These are phyloP conservation scores for Dunaliella primolecta DNA, from an alignment of 139 green algal species.

Conservation along the genomic window DNA sequence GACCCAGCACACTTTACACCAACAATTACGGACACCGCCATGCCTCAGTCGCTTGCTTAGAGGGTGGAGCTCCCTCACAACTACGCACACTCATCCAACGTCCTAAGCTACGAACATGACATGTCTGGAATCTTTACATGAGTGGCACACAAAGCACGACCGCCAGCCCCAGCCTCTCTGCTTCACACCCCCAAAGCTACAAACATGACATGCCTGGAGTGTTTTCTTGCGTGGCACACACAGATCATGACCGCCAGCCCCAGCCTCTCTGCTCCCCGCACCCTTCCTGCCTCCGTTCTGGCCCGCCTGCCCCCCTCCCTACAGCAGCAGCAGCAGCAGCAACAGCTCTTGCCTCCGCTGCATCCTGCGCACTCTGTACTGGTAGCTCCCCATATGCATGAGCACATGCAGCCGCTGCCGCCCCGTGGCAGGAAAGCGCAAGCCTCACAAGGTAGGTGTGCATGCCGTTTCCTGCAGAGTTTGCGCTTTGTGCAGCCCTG, in stretches of 20 bases:
- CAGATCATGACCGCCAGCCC: background rate
- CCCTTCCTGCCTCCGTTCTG: background rate
- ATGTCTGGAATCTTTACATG: no score
- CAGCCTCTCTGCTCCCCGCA: background rate
- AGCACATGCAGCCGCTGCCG: constrained; percentile 5
- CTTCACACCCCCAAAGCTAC: no score
- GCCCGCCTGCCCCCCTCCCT: background rate
- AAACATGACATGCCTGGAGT: no score
- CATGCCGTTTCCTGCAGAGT: no score
- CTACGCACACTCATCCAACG: no score
- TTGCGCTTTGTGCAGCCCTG: no score
- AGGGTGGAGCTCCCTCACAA: no score
- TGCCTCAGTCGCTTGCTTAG: no score
- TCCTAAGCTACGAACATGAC: no score
- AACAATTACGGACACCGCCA: no score
- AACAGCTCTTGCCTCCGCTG: background rate
- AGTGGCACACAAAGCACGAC: background rate
- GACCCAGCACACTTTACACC: no score
- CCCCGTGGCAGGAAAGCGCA: background rate
- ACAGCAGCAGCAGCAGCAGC: constrained; percentile 15
- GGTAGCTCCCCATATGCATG: background rate
- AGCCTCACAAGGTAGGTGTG: background rate
- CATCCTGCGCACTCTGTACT: background rate
- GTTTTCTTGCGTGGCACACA: no score
- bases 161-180: background rate